phyloP scores from a whole-genome alignment of 1,284 basidiomycete genomes.

The Cryptococcus sp. region DNA sequence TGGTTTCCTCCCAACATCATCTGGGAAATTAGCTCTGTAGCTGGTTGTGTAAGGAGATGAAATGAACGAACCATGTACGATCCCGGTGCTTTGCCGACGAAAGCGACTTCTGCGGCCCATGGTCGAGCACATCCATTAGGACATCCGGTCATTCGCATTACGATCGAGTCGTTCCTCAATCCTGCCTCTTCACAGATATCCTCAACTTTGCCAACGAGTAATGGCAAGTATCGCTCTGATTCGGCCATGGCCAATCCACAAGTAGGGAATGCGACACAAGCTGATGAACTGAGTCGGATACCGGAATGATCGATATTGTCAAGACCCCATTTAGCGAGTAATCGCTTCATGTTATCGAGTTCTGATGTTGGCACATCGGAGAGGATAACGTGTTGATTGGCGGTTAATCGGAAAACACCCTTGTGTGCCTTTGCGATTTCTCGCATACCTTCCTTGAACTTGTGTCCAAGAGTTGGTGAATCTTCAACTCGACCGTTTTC shows the following conservation, averaged over 20 bases:
- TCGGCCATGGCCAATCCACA: constrained; percentile 95
- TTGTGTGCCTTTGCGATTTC: constrained; percentile 94
- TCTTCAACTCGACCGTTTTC: constrained; percentile 97
- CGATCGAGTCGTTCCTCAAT: constrained; percentile 84
- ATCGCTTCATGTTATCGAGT: constrained; percentile 67
- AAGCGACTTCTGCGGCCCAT: constrained; percentile 94
- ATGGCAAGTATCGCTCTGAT: constrained; percentile 90
- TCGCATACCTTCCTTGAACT: constrained; percentile 88
- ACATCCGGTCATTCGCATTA: constrained; percentile 98
- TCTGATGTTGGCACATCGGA: constrained; percentile 75
- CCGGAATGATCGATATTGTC: constrained; percentile 81
- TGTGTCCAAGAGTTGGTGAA: constrained; percentile 65
- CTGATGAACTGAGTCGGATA: constrained; percentile 77
- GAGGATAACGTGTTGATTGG: constrained; percentile 92
- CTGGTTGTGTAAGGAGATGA: not conserved
- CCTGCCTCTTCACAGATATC: constrained; percentile 90
- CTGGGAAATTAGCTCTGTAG: constrained; percentile 8
- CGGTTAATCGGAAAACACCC: constrained; percentile 84
- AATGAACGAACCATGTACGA: constrained; percentile 59
- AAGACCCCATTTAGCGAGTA: constrained; percentile 82
- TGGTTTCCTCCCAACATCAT: constrained; percentile 97
- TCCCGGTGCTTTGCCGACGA: constrained; percentile 94
- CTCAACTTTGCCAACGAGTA: constrained; percentile 93
- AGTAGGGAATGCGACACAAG: constrained; percentile 97
- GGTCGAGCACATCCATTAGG: constrained; percentile 85